Conservation (phyloP, 2,329 filamentous ascomycete genomes). For the Pseudofabraea citricarpa region DNA sequence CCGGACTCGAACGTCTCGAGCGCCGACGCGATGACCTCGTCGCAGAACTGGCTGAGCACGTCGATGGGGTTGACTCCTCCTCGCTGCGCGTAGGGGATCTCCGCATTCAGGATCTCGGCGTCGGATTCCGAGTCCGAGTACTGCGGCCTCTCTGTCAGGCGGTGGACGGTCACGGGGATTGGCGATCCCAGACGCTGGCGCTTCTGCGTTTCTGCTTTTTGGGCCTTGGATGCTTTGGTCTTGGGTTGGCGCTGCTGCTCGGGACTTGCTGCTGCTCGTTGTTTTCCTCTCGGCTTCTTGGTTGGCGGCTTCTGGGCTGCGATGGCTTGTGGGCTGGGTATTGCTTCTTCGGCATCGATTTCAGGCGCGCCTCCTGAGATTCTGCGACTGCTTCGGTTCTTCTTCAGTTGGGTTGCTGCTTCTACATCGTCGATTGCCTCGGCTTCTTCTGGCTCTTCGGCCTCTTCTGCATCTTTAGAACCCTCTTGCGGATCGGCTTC, state of each 20-base stretch:
- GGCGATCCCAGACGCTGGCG: conserved; percentile 34
- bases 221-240: conserved; percentile 23
- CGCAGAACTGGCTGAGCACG: conserved; percentile 56
- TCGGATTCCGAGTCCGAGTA: conserved; percentile 36
- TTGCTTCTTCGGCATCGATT: conserved; percentile 38
- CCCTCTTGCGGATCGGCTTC: conserved; percentile 32
- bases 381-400: conserved; percentile 35
- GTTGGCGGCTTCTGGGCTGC: neutral
- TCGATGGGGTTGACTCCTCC: conserved; percentile 58
- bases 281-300: conserved; percentile 13
- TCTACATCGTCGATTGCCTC: conserved; percentile 30
- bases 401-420: conserved; percentile 27
- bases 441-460: conserved; percentile 22
- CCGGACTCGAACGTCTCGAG: conserved; percentile 43
- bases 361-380: conserved; percentile 14
- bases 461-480: conserved; percentile 20
- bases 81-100: conserved; percentile 48
- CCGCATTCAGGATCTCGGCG: conserved; percentile 41
- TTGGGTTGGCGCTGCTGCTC: conserved; percentile 18
- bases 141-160: conserved; percentile 46
- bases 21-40: conserved; percentile 51
- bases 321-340: conserved; percentile 19
- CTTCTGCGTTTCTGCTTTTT: conserved; percentile 21
- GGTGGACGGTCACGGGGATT: conserved; percentile 56
- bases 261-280: conserved; percentile 8